These are phyloP conservation scores for Calonectria multiphialidica DNA, from an alignment of 2,329 filamentous ascomycete species.

Conservation along the genomic window DNA sequence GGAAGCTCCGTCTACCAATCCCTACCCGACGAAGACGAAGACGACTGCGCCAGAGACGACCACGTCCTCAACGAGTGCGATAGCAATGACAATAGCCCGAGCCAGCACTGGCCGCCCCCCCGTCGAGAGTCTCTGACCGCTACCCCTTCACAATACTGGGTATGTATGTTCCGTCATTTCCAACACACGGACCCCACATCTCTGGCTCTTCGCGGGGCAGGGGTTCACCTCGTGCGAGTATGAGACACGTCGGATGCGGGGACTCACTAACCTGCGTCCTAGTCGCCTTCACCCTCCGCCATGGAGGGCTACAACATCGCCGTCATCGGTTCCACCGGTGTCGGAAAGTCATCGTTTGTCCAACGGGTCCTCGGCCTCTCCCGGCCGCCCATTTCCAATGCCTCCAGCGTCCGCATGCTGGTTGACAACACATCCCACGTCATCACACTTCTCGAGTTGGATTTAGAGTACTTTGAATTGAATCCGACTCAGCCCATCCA, in stretches of 20 bases:
- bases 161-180: slow-evolving; percentile 46
- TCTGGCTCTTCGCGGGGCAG: slow-evolving; percentile 37
- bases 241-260: slow-evolving; percentile 30
- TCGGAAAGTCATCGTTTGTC: slow-evolving; percentile 77
- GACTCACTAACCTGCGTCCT: slow-evolving; percentile 41
- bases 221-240: slow-evolving; percentile 31
- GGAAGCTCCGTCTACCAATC: slow-evolving; percentile 44
- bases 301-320: slow-evolving; percentile 76
- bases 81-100: slow-evolving; percentile 42
- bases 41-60: slow-evolving; percentile 48
- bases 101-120: slow-evolving; percentile 57
- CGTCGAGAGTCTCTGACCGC: slow-evolving; percentile 63
- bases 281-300: slow-evolving; percentile 47
- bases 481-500: slow-evolving; percentile 68
- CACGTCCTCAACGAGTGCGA: slow-evolving; percentile 34
- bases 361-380: slow-evolving; percentile 71
- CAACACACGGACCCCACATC: slow-evolving; percentile 37
- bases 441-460: slow-evolving; percentile 74
- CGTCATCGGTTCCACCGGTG: slow-evolving; percentile 74
- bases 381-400: slow-evolving; percentile 64
- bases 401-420: slow-evolving; percentile 68
- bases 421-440: slow-evolving; percentile 69
- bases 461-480: slow-evolving; percentile 74
- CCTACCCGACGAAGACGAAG: slow-evolving; percentile 43
- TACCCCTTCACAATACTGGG: slow-evolving; percentile 51